Conservation (phyloP, 257 asterid species). For the Solanum chiquidenum region DNA sequence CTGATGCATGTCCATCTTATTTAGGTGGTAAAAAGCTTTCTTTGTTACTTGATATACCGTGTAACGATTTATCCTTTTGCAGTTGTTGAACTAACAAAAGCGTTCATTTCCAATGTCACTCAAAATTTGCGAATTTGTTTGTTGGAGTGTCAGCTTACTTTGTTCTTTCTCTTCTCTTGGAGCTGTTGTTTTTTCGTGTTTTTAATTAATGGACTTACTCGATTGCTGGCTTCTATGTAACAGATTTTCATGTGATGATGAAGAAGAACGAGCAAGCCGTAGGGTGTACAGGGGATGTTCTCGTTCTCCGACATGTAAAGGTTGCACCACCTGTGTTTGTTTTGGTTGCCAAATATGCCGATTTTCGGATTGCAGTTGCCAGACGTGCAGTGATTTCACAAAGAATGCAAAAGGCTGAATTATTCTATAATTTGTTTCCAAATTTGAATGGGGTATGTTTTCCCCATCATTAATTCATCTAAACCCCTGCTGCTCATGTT, state of each 20-base stretch:
- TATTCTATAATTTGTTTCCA: not conserved
- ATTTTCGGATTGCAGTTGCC: slow-evolving; percentile 43
- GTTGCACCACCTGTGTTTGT: slow-evolving; percentile 50
- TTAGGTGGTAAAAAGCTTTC: not conserved
- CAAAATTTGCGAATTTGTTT: not conserved
- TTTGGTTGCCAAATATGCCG: slow-evolving; percentile 46
- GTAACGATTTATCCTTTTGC: not conserved
- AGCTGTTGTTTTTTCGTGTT: not conserved
- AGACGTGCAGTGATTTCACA: slow-evolving; percentile 46
- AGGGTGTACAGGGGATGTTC: slow-evolving; percentile 41
- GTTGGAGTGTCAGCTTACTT: not conserved
- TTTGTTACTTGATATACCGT: not conserved
- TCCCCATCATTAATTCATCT: not conserved
- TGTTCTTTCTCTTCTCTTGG: not conserved
- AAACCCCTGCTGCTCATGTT: not conserved
- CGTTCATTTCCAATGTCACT: not conserved
- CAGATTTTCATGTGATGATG: slow-evolving; percentile 40
- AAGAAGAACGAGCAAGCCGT: slow-evolving; percentile 50
- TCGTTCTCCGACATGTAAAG: slow-evolving; percentile 40
- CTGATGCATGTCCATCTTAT: not conserved
- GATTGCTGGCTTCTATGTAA: not conserved
- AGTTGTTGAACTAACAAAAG: not conserved
- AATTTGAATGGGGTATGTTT: not conserved
- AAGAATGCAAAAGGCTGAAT: slow-evolving; percentile 21
- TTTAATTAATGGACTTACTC: not conserved